Evolutionary conservation across 2,329 filamentous ascomycete species (phyloP).

Genomic region (Pseudovirgaria hyperparasitica): DNA sequence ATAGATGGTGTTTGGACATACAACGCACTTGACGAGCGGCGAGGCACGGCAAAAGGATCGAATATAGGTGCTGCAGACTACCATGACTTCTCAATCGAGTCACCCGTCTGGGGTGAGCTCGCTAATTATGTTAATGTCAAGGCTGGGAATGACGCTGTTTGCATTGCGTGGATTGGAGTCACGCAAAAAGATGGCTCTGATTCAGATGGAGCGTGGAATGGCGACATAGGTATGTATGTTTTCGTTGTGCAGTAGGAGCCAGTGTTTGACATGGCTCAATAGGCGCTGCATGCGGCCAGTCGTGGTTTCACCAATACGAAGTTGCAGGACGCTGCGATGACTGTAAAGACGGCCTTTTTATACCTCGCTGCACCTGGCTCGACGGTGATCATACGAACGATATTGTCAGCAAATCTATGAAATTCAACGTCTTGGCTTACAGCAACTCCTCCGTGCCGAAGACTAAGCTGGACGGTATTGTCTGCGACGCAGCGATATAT

Average conservation of each 20-base stretch:
- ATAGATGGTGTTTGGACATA: no score
- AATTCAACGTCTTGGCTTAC: conserved; percentile 5
- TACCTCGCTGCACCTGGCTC: conserved; percentile 8
- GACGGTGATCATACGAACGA: conserved; percentile 7
- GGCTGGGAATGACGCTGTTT: conserved; percentile 2
- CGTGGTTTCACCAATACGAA: conserved; percentile 4
- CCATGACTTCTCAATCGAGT: no score
- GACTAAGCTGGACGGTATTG: no score
- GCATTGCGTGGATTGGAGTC: conserved; percentile 7
- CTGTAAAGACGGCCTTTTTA: conserved; percentile 2
- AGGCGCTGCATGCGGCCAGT: conserved; percentile 5
- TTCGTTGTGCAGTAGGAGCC: no score
- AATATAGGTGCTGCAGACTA: no score
- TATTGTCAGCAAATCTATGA: conserved; percentile 4
- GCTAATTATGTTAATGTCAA: not conserved
- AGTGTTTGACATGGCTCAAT: no score
- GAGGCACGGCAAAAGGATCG: no score
- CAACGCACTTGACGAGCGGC: no score
- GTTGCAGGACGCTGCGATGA: not conserved
- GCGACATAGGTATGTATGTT: conserved; percentile 7
- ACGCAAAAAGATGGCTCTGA: conserved; percentile 3
- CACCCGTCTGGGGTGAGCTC: not conserved
- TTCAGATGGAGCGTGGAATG: conserved; percentile 7
- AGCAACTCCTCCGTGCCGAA: no score
- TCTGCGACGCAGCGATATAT: no score